Conservation (phyloP, 2,329 filamentous ascomycete species). For the Pseudohalonectria lignicola region DNA sequence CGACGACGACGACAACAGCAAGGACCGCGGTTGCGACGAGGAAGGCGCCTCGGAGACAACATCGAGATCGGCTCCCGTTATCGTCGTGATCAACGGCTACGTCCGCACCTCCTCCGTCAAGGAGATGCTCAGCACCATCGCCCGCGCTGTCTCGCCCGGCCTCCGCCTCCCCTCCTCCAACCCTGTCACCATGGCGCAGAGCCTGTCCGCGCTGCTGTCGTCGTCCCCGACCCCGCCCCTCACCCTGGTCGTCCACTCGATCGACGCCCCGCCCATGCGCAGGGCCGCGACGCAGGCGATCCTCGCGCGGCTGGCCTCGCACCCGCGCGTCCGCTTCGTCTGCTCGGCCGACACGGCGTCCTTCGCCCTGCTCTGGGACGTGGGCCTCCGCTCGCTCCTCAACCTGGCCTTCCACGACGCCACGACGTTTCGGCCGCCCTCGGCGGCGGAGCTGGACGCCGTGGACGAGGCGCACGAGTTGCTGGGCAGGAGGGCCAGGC, state of each 20-base stretch:
- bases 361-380: slow-evolving; percentile 84
- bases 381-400: slow-evolving; percentile 68
- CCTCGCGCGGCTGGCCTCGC: slow-evolving; percentile 65
- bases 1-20: slow-evolving; percentile 26
- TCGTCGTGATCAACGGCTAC: slow-evolving; percentile 85
- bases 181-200: slow-evolving; percentile 56
- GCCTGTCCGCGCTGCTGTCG: slow-evolving; percentile 49
- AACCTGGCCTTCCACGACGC: slow-evolving; percentile 89
- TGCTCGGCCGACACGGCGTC: slow-evolving; percentile 82
- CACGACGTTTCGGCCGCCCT: slow-evolving; percentile 73
- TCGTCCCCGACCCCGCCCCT: slow-evolving; percentile 32
- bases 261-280: slow-evolving; percentile 71
- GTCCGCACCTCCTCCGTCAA: slow-evolving; percentile 26
- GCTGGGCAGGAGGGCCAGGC: slow-evolving; percentile 67
- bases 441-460: slow-evolving; percentile 55
- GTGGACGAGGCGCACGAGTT: slow-evolving; percentile 87
- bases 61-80: no score
- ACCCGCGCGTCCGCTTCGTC: slow-evolving; percentile 60
- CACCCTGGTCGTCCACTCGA: slow-evolving; percentile 71
- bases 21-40: no score
- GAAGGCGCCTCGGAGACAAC: no score
- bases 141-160: slow-evolving; percentile 44
- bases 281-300: slow-evolving; percentile 58
- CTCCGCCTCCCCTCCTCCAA: slow-evolving; percentile 47
- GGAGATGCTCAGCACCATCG: slow-evolving; percentile 60